Evolutionary conservation across 2,329 filamentous ascomycete genomes (phyloP), one percentile per base, ranked within the genome.

Genomic region (Aotearoamyces nothofagi): DNA sequence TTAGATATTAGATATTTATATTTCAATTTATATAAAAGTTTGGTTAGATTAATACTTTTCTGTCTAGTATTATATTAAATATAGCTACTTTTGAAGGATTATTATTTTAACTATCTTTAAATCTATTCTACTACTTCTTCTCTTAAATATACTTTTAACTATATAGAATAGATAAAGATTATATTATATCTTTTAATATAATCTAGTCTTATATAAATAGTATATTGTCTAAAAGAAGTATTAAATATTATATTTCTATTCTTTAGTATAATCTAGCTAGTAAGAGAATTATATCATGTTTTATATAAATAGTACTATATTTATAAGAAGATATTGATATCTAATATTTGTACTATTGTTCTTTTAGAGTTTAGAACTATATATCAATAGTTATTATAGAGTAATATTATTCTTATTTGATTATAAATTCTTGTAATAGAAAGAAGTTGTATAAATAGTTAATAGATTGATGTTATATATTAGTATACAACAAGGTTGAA

Each of bases 141-240:
- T n/a, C n/a, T n/a, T n/a, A n/a, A n/a, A n/a, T n/a, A n/a, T n/a
- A n/a, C n/a, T n/a, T n/a, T n/a, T n/a, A n/a, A n/a, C n/a, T n/a
- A n/a, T n/a, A n/a, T n/a, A n/a, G n/a, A n/a, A n/a, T n/a, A n/a
- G n/a, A n/a, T n/a, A n/a, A n/a, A n/a, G 24, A 4, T 27, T 28
- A 31, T 33, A 12, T 34, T 15, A 15, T 38, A 38, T 32, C 25
- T 27, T 8, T 36, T 16, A 23, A 31, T 34, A 38, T 11, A 37
- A 17, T 27, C 30, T 27, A 19, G 31, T 31, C 26, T 39, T 33
- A 17, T 19, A 37, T 39, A 14, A 39, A 34, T 7, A 37, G 33
- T 34, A 25, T 28, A 23, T 37, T 39, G 28, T 34, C 22, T 7
- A 35, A 17, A 28, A 26, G 24, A 37, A 35, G 32, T 9, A 39